These are phyloP conservation scores for Hibiscus tridactylites DNA, from an alignment of 345 rosid genomes.

Conservation along the genomic window DNA sequence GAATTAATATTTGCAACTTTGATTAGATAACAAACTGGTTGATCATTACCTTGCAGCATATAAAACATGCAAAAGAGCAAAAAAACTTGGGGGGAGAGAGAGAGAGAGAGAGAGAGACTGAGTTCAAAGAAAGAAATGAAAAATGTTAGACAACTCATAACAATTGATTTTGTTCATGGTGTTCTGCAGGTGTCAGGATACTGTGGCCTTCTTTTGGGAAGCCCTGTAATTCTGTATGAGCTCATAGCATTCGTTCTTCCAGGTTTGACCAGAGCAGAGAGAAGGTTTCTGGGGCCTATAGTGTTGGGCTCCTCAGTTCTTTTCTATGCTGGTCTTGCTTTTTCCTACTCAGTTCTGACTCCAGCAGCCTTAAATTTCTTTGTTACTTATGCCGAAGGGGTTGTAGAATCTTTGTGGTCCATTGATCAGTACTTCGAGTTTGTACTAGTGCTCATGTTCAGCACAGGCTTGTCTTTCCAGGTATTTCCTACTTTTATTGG, in stretches of 20 bases:
- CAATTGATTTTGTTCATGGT: not conserved
- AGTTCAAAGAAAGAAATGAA: not conserved
- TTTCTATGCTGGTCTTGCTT: constrained; percentile 74
- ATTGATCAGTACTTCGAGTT: constrained; percentile 98
- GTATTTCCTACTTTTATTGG: constrained; percentile 24
- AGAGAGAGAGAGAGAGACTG: not conserved
- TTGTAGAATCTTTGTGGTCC: constrained; percentile 93
- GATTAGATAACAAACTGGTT: not conserved
- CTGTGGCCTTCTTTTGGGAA: constrained; percentile 89
- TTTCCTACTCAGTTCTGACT: constrained; percentile 76
- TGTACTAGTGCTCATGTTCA: constrained; percentile 94
- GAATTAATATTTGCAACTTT: not conserved
- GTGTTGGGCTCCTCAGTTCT: constrained; percentile 87
- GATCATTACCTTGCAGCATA: not conserved
- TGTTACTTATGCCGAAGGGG: constrained; percentile 92
- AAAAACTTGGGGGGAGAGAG: constrained; percentile 3
- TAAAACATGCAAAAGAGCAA: not conserved
- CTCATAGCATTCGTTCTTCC: constrained; percentile 95
- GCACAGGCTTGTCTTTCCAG: constrained; percentile 62
- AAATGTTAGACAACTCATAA: not conserved
- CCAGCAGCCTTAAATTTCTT: constrained; percentile 99
- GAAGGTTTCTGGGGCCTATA: constrained; percentile 88
- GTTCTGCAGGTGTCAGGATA: constrained; percentile 84
- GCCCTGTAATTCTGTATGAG: constrained; percentile 87
- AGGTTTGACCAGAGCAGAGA: constrained; percentile 82